Evolutionary conservation across 768 basidiomycete species (phyloP).

Genomic region (Russula griseocarnosa): DNA sequence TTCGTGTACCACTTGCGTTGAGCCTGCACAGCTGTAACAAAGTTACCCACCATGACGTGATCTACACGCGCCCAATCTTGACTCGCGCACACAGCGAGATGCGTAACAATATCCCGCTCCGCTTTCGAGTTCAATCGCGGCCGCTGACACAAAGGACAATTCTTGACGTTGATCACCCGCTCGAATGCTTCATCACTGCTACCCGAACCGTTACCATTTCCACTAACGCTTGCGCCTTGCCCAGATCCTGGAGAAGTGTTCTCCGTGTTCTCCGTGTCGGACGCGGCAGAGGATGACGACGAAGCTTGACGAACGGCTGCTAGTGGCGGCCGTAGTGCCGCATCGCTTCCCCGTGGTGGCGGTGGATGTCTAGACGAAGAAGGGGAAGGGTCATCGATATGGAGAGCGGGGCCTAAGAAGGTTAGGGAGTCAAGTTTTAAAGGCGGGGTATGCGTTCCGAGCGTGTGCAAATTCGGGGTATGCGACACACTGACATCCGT

Average conservation of each 20-base stretch:
- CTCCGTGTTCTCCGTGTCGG: slow-evolving; percentile 43
- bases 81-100: slow-evolving; percentile 93
- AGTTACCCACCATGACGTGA: slow-evolving; percentile 87
- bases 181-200: slow-evolving; percentile 48
- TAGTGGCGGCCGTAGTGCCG: not conserved
- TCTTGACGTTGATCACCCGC: slow-evolving; percentile 91
- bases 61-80: slow-evolving; percentile 90
- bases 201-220: slow-evolving; percentile 15
- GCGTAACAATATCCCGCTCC: slow-evolving; percentile 93
- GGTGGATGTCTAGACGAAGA: not conserved
- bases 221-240: too few relatives aligned
- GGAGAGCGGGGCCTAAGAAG: slow-evolving; percentile 55
- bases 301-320: slow-evolving; percentile 30
- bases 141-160: slow-evolving; percentile 90
- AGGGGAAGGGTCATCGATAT: slow-evolving; percentile 30
- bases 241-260: too few relatives aligned
- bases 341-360: not conserved
- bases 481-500: slow-evolving; percentile 48
- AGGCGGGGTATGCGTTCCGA: slow-evolving; percentile 37
- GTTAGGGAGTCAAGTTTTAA: slow-evolving; percentile 51
- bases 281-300: slow-evolving; percentile 41
- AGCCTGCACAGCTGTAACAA: slow-evolving; percentile 90
- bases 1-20: slow-evolving; percentile 97
- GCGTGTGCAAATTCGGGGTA: slow-evolving; percentile 45
- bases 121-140: slow-evolving; percentile 80